Conservation (phyloP, 371 early-diverging fungal genomes). For the Neoconidiobolus thromboides region DNA sequence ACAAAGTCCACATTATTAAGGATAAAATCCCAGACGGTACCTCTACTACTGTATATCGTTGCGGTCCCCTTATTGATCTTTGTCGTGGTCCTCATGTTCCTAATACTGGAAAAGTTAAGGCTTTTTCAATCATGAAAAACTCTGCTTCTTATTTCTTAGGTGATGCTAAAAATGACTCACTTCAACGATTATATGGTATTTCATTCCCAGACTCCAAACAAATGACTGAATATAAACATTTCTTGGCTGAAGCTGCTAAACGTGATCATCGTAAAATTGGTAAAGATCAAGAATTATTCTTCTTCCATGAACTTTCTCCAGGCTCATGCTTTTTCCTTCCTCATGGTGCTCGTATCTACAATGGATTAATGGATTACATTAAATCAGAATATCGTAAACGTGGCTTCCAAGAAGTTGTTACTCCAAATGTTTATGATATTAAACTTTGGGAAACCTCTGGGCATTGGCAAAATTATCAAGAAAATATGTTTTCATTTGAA, state of each 20-base stretch:
- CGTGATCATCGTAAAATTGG: slow-evolving; percentile 97
- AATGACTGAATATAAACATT: slow-evolving; percentile 85
- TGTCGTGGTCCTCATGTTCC: slow-evolving; percentile 98
- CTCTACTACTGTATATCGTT: slow-evolving; percentile 93
- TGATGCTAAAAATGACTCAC: slow-evolving; percentile 88
- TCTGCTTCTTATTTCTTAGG: slow-evolving; percentile 97
- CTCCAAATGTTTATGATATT: slow-evolving; percentile 85
- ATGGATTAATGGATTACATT: slow-evolving; percentile 41
- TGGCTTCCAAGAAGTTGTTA: slow-evolving; percentile 88
- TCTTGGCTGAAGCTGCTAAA: slow-evolving; percentile 76
- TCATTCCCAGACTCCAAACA: slow-evolving; percentile 96
- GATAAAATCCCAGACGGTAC: slow-evolving; percentile 89
- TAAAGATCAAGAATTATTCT: slow-evolving; percentile 28
- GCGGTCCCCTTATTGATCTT: slow-evolving; percentile 97
- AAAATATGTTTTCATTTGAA: slow-evolving; percentile 88
- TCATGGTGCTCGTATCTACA: slow-evolving; percentile 78
- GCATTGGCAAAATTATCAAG: slow-evolving; percentile 83
- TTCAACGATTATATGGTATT: slow-evolving; percentile 98
- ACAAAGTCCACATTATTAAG: slow-evolving; percentile 85
- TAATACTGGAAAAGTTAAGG: slow-evolving; percentile 86
- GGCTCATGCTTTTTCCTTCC: slow-evolving; percentile 91
- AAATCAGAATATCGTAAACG: slow-evolving; percentile 65
- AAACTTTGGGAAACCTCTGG: slow-evolving; percentile 92
- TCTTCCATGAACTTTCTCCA: slow-evolving; percentile 65
- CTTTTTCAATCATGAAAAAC: slow-evolving; percentile 89